phyloP scores from a whole-genome alignment of 2,329 filamentous ascomycete genomes.

The Hymenoscyphus infarciens region DNA sequence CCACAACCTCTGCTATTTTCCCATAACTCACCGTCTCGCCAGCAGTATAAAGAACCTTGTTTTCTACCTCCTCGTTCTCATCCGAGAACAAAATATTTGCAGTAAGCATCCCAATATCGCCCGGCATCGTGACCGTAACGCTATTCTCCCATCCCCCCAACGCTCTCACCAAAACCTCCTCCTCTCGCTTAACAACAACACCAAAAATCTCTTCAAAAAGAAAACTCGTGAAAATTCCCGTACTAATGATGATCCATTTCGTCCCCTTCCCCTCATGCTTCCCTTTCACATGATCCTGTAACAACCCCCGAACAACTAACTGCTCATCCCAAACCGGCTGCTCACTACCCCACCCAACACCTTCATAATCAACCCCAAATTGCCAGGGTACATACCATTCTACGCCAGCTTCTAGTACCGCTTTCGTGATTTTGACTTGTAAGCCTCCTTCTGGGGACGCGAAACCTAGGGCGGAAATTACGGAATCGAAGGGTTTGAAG shows the following conservation, averaged over 20 bases:
- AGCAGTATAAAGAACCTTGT: conserved; percentile 51
- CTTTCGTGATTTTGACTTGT: conserved; percentile 54
- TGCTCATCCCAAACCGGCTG: conserved; percentile 69
- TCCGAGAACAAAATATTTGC: conserved; percentile 51
- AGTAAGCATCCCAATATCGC: conserved; percentile 60
- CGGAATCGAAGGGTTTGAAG: conserved; percentile 47
- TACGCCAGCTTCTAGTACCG: conserved; percentile 49
- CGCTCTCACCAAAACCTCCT: conserved; percentile 50
- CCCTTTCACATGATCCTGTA: conserved; percentile 37
- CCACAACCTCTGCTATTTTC: conserved; percentile 50
- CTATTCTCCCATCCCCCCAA: conserved; percentile 59
- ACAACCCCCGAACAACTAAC: conserved; percentile 51
- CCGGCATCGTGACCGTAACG: conserved; percentile 59
- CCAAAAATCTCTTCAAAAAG: conserved; percentile 62
- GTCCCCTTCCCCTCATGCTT: conserved; percentile 41
- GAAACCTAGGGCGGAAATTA: conserved; percentile 63
- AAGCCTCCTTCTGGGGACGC: conserved; percentile 47
- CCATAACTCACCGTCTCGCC: conserved; percentile 61
- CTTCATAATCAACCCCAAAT: conserved; percentile 69
- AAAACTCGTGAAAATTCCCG: conserved; percentile 68
- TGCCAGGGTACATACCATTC: conserved; percentile 66
- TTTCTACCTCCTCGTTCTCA: conserved; percentile 30
- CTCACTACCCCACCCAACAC: conserved; percentile 53
- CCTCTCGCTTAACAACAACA: conserved; percentile 50
- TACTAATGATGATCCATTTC: conserved; percentile 63